Evolutionary conservation across 192 early-diverging fungal genomes (phyloP).

Genomic region (Backusella liffmaniae): DNA sequence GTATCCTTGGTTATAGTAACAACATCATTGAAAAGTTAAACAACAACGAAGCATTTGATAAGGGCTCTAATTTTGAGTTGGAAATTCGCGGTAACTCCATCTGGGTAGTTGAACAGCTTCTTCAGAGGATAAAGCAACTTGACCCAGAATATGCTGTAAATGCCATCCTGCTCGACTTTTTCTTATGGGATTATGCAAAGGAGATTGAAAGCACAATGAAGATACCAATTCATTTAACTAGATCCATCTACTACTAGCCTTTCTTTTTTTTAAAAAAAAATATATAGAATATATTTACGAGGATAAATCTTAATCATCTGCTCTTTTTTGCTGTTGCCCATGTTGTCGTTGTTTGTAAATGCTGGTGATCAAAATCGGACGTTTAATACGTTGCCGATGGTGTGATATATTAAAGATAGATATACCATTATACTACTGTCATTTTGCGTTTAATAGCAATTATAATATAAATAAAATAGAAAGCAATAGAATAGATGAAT

Average conservation of each 20-base stretch:
- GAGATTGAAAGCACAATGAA: constrained; percentile 55
- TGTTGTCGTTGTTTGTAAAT: neutral
- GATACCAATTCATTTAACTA: constrained; percentile 64
- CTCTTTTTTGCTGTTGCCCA: neutral
- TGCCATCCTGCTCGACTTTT: constrained; percentile 85
- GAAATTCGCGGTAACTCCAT: constrained; percentile 83
- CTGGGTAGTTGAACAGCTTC: constrained; percentile 71
- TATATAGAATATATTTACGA: neutral
- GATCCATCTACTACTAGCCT: constrained; percentile 37
- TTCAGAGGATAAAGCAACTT: neutral
- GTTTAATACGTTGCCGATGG: neutral
- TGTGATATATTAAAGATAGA: neutral
- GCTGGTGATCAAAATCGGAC: neutral
- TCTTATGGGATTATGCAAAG: constrained; percentile 85
- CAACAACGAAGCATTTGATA: constrained; percentile 41
- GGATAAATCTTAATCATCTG: neutral
- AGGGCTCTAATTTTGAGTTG: constrained; percentile 65
- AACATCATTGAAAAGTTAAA: constrained; percentile 49
- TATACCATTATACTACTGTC: neutral
- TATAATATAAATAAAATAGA: neutral
- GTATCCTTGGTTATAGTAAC: constrained; percentile 65
- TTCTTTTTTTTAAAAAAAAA: constrained; percentile 47
- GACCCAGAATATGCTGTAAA: constrained; percentile 46
- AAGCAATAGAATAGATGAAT: neutral
- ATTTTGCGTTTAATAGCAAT: neutral